A percentile compares a stretch with the other conserved stretches of the same genome.
phyloP scores from a whole-genome alignment of 208 protist species.

The Phytomonas sp. region DNA sequence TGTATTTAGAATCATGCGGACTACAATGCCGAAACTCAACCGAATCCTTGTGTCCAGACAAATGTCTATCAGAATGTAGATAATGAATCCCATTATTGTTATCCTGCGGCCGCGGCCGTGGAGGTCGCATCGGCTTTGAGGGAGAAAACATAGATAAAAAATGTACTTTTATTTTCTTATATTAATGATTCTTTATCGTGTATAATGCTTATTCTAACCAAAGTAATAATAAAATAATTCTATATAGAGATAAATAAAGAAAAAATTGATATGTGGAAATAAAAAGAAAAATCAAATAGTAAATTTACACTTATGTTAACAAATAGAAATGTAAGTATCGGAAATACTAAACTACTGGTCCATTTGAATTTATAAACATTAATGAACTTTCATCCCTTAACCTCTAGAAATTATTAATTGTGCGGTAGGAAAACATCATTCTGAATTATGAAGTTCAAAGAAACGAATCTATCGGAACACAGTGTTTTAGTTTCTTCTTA shows the following conservation, averaged over 20 bases:
- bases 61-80: neutral
- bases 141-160: conserved; percentile 2
- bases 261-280: neutral
- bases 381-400: neutral
- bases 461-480: neutral
- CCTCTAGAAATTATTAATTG: neutral
- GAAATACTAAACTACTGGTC: neutral
- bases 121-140: neutral
- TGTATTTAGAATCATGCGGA: neutral
- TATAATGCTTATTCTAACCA: neutral
- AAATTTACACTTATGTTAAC: neutral
- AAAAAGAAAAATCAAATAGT: neutral
- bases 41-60: neutral
- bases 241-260: neutral
- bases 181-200: conserved; percentile 1
- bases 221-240: neutral
- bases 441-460: neutral
- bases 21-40: neutral
- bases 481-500: conserved; percentile 1
- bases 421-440: neutral
- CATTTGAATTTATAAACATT: neutral
- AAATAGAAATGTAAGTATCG: neutral
- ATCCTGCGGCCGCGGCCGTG: neutral
- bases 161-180: conserved; percentile 3
- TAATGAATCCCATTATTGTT: neutral